These are phyloP conservation scores for Phaseolus coccineus DNA, from an alignment of 331 rosid genomes.

Conservation along the genomic window DNA sequence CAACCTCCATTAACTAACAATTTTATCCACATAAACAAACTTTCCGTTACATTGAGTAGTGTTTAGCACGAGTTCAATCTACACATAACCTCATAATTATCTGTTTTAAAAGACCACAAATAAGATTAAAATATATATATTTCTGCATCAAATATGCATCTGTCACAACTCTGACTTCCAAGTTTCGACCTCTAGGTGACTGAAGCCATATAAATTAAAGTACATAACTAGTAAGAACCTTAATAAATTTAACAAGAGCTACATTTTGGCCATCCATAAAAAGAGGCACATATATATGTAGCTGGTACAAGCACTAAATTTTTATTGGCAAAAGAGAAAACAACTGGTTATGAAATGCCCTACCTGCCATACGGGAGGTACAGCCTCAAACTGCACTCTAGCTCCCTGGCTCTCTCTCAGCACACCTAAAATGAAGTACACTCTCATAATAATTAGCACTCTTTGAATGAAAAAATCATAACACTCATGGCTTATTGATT, in stretches of 20 bases:
- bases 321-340: constrained; percentile 34
- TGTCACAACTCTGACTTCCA: constrained; percentile 41
- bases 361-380: constrained; percentile 45
- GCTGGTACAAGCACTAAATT: constrained; percentile 39
- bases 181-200: constrained; percentile 37
- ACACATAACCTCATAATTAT: not conserved
- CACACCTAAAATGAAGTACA: constrained; percentile 41
- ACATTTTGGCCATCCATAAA: constrained; percentile 41
- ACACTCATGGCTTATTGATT: constrained; percentile 54
- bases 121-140: not conserved
- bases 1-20: constrained; percentile 27
- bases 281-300: constrained; percentile 41
- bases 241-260: constrained; percentile 33
- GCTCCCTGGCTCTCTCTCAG: constrained; percentile 17
- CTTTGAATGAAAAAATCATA: constrained; percentile 3
- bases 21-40: not conserved
- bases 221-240: constrained; percentile 36
- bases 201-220: constrained; percentile 23
- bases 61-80: constrained; percentile 6
- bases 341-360: constrained; percentile 35
- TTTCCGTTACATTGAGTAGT: constrained; percentile 21
- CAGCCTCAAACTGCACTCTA: constrained; percentile 46
- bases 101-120: not conserved
- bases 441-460: constrained; percentile 30
- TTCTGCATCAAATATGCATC: constrained; percentile 34